These are phyloP conservation scores for Verticillium albo-atrum DNA, from an alignment of 2,329 filamentous ascomycete genomes.

Conservation along the genomic window DNA sequence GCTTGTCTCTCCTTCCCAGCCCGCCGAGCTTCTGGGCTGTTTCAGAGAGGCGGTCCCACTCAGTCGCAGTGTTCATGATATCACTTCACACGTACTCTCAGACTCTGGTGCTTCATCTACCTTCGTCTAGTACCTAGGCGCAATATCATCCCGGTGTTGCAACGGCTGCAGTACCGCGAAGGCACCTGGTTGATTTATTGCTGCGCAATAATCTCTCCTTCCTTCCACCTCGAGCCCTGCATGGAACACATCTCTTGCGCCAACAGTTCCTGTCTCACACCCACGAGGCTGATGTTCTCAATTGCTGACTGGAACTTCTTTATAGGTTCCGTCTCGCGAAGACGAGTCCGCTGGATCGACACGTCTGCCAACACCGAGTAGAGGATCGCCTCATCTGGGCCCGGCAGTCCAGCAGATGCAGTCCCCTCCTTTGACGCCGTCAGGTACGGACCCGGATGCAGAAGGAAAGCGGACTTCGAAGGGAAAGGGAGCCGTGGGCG, in stretches of 20 bases:
- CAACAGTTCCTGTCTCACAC: background rate
- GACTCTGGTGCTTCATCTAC: background rate
- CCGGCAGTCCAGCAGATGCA: conserved; percentile 68
- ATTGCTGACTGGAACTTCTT: conserved; percentile 16
- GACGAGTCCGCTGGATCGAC: conserved; percentile 57
- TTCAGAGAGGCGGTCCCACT: background rate
- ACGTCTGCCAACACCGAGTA: conserved; percentile 59
- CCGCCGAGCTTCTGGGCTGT: background rate
- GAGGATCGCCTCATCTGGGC: conserved; percentile 62
- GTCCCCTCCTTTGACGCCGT: conserved; percentile 85
- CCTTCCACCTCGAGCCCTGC: background rate
- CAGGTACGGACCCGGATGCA: conserved; percentile 56
- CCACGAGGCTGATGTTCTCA: background rate
- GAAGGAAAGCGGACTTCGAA: conserved; percentile 24
- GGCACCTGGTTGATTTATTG: too few species aligned
- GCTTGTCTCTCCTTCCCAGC: background rate
- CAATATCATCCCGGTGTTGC: background rate
- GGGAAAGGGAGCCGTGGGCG: conserved; percentile 17
- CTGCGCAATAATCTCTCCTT: background rate
- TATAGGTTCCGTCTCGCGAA: conserved; percentile 43
- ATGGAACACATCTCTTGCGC: background rate
- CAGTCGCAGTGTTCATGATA: background rate
- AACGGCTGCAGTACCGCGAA: too few species aligned
- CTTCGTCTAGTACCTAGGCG: background rate
- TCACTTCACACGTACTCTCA: background rate